Evolutionary conservation across 2,329 filamentous ascomycete genomes (phyloP).

Genomic region (Didymella segeticola): DNA sequence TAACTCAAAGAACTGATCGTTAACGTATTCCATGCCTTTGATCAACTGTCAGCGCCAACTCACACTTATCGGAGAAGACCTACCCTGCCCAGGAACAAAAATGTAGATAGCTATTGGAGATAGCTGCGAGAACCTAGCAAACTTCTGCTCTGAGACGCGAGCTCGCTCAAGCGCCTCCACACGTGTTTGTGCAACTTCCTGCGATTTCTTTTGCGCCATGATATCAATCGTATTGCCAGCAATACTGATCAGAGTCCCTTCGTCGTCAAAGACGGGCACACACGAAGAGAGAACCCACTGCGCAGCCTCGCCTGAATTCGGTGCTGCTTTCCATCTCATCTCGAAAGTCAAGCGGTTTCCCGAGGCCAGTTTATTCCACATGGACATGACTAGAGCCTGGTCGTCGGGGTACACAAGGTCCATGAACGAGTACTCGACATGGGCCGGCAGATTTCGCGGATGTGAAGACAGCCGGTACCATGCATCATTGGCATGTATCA

Average conservation of each 20-base stretch:
- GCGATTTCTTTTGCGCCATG: conserved; percentile 39
- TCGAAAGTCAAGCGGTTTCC: conserved; percentile 42
- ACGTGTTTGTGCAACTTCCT: conserved; percentile 28
- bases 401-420: conserved; percentile 40
- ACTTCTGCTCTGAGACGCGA: conserved; percentile 33
- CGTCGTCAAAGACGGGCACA: conserved; percentile 39
- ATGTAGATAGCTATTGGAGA: conserved; percentile 39
- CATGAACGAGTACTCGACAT: conserved; percentile 39
- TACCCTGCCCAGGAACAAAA: conserved; percentile 29
- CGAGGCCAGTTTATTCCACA: conserved; percentile 38
- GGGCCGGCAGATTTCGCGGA: conserved; percentile 25
- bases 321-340: conserved; percentile 42
- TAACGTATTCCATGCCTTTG: conserved; percentile 36
- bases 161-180: conserved; percentile 37
- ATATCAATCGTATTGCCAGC: conserved; percentile 44
- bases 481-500: conserved; percentile 41
- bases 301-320: conserved; percentile 19
- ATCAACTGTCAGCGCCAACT: neutral
- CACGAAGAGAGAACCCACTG: conserved; percentile 42
- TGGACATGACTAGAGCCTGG: conserved; percentile 32
- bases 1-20: conserved; percentile 39
- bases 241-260: conserved; percentile 35
- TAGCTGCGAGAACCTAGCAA: conserved; percentile 35
- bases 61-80: neutral
- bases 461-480: conserved; percentile 39